Percentiles rank a stretch among this genome's conserved stretches.
Conservation (phyloP, 1,284 basidiomycete species). For the Amylostereum areolatum region DNA sequence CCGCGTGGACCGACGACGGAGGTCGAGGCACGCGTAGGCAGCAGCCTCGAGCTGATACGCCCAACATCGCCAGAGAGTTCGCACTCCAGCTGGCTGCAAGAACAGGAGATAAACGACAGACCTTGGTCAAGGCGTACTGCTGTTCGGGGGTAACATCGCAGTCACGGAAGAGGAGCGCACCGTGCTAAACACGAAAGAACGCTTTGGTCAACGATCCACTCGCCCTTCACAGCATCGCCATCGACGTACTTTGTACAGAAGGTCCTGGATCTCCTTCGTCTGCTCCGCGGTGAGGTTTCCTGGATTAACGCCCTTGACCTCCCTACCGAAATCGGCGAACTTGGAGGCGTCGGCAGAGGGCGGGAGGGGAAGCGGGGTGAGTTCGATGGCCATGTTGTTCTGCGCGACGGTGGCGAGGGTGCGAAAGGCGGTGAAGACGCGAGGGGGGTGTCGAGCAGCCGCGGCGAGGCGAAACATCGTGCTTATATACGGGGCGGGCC, state of each 20-base stretch:
- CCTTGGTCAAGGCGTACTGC: slow-evolving; percentile 80
- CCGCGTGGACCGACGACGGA: neutral
- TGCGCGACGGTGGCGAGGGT: too few relatives aligned
- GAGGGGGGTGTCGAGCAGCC: too few relatives aligned
- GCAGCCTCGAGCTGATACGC: too few relatives aligned
- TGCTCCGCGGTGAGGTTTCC: slow-evolving; percentile 35
- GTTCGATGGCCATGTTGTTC: slow-evolving; percentile 42
- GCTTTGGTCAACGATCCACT: neutral
- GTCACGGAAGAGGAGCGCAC: slow-evolving; percentile 69
- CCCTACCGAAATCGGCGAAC: slow-evolving; percentile 44
- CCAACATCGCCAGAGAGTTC: neutral
- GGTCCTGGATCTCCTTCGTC: slow-evolving; percentile 43
- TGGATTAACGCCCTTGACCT: slow-evolving; percentile 46
- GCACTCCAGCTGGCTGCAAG: neutral
- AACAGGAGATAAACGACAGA: slow-evolving; percentile 20
- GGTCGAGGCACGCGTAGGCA: neutral
- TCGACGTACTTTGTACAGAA: slow-evolving; percentile 44
- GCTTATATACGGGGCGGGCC: too few relatives aligned
- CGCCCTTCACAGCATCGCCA: neutral
- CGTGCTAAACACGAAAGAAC: slow-evolving; percentile 42
- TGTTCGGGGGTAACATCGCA: slow-evolving; percentile 70
- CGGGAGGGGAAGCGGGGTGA: slow-evolving; percentile 37
- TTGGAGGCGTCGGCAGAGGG: slow-evolving; percentile 40
- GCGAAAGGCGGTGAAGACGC: too few relatives aligned
- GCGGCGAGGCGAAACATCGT: too few relatives aligned